Percentiles rank a stretch among this genome's conserved stretches.
phyloP scores from a whole-genome alignment of 768 basidiomycete genomes.

The Paxillus rubicundulus region DNA sequence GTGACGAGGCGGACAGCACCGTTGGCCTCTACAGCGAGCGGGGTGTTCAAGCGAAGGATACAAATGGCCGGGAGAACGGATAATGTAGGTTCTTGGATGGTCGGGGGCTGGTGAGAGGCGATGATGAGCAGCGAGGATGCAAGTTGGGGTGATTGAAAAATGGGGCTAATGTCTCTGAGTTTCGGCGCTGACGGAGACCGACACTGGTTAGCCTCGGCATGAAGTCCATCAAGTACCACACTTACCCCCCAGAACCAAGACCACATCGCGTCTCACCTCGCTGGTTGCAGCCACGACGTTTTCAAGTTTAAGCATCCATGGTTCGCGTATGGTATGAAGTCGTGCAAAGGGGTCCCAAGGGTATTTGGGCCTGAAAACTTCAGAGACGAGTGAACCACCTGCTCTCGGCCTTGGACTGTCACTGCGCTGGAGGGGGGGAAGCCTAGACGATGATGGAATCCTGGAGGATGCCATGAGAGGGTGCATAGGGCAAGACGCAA shows the following conservation, averaged over 20 bases:
- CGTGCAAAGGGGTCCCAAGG: conserved; percentile 36
- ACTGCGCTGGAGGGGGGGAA: conserved; percentile 60
- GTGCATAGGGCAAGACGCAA: not conserved
- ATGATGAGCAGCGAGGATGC: conserved; percentile 38
- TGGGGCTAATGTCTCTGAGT: conserved; percentile 29
- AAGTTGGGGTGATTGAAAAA: conserved; percentile 34
- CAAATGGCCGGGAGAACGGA: conserved; percentile 31
- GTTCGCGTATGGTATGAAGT: conserved; percentile 23
- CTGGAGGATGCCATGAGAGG: conserved; percentile 5
- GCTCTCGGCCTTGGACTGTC: conserved; percentile 70
- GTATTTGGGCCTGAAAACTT: conserved; percentile 33
- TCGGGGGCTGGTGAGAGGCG: conserved; percentile 33
- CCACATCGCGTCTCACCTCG: conserved; percentile 29
- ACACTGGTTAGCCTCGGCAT: not conserved
- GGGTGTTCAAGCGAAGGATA: conserved; percentile 32
- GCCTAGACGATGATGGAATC: not conserved
- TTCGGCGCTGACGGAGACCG: conserved; percentile 27
- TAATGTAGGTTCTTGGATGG: conserved; percentile 17
- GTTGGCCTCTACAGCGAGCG: conserved; percentile 31
- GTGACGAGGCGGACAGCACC: conserved; percentile 36
- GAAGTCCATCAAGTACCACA: not conserved
- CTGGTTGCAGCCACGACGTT: conserved; percentile 14
- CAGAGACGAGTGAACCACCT: conserved; percentile 10
- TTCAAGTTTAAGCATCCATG: conserved; percentile 27
- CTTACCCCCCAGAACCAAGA: conserved; percentile 40